Percentiles rank a stretch among this genome's conserved stretches.
These are phyloP conservation scores for Elsinoe australis DNA, from an alignment of 2,329 filamentous ascomycete species.

Conservation along the genomic window DNA sequence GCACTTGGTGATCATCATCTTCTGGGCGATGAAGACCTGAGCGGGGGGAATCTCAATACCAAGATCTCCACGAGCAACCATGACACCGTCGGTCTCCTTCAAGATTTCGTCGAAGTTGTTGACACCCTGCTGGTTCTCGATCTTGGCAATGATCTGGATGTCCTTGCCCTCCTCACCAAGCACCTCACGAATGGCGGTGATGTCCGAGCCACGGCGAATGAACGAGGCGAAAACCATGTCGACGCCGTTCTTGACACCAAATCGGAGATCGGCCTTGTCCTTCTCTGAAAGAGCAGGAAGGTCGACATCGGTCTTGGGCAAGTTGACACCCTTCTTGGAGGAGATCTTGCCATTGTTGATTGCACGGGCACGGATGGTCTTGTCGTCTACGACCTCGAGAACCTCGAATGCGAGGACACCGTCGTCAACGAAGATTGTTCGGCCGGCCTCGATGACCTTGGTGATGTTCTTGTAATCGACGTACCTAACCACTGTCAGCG, in stretches of 20 bases:
- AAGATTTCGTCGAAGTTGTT: constrained; percentile 99
- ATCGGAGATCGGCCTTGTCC: constrained; percentile 87
- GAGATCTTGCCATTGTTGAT: constrained; percentile 99
- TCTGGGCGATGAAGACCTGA: constrained; percentile 98
- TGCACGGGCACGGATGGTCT: constrained; percentile 79
- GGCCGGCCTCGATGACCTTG: constrained; percentile 86
- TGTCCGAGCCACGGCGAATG: constrained; percentile 89
- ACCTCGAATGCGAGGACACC: constrained; percentile 97
- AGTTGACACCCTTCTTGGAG: constrained; percentile 98
- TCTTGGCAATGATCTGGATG: constrained; percentile 99
- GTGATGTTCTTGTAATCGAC: constrained; percentile 99
- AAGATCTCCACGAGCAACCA: constrained; percentile 97
- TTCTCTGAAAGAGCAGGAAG: constrained; percentile 96
- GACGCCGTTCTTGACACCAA: constrained; percentile 96
- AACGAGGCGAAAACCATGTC: constrained; percentile 99
- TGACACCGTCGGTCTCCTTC: constrained; percentile 93
- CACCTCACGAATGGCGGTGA: constrained; percentile 82
- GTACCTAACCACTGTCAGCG: constrained; percentile 52
- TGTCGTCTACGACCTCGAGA: constrained; percentile 73
- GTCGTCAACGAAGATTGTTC: constrained; percentile 96
- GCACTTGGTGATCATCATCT: constrained; percentile 99
- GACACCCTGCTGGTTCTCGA: constrained; percentile 98
- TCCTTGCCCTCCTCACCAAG: constrained; percentile 87
- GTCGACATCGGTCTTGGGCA: constrained; percentile 97
- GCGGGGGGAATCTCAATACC: constrained; percentile 98